These are phyloP conservation scores for Colletotrichum sp. DNA, from an alignment of 2,329 filamentous ascomycete species.

Conservation along the genomic window DNA sequence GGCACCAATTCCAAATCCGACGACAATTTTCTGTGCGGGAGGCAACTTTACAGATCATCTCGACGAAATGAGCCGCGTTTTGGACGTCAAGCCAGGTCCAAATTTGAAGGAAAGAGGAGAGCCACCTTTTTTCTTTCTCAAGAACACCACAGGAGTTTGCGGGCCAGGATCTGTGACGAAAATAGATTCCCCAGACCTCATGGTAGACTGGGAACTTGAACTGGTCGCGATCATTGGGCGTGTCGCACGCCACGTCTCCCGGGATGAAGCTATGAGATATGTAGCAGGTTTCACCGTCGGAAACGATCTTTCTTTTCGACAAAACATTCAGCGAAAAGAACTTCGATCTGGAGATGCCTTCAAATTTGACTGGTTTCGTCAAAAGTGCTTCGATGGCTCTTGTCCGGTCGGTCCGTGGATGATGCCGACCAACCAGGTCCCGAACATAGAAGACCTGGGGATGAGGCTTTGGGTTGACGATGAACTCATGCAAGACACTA, in stretches of 20 bases:
- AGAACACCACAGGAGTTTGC: background rate
- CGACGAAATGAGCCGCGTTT: background rate
- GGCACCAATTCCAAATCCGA: background rate
- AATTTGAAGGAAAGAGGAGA: background rate
- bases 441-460: background rate
- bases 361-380: background rate
- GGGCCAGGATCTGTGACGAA: background rate
- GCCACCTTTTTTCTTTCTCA: background rate
- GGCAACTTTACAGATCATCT: background rate
- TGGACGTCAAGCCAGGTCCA: background rate
- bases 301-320: background rate
- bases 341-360: background rate
- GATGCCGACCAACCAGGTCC: background rate
- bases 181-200: background rate
- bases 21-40: background rate
- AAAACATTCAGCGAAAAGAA: background rate
- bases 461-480: background rate
- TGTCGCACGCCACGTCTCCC: background rate
- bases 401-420: background rate
- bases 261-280: background rate
- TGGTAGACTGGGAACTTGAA: background rate
- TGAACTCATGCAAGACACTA: background rate
- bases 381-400: background rate
- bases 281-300: background rate
- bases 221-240: background rate